Evolutionary conservation across 208 protist genomes (phyloP).

Genomic region (Trypanosoma vivax): DNA sequence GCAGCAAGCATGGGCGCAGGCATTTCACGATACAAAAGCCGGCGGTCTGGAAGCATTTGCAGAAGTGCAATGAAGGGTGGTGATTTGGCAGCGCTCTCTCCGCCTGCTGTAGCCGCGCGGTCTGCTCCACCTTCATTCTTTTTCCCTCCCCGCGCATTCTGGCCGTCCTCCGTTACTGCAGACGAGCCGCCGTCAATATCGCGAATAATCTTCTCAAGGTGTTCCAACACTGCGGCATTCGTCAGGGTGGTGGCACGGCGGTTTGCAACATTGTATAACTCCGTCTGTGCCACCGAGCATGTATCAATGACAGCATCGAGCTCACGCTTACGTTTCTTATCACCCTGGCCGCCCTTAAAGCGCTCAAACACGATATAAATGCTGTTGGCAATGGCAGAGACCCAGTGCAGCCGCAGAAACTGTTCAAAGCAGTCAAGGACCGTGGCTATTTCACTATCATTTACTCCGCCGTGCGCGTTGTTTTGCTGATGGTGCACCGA

Average conservation of each 20-base stretch:
- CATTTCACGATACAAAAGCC: constrained; percentile 6
- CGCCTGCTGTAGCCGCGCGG: background rate
- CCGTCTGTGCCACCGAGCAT: constrained; percentile 4
- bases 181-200: constrained; percentile 17
- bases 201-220: constrained; percentile 9
- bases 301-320: constrained; percentile 9
- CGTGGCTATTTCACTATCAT: constrained; percentile 6
- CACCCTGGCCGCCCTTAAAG: constrained; percentile 6
- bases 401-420: constrained; percentile 18
- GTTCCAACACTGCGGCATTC: constrained; percentile 11
- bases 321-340: constrained; percentile 22
- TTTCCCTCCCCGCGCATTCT: background rate
- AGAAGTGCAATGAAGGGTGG: constrained; percentile 5
- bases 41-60: constrained; percentile 8
- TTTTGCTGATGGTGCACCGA: background rate
- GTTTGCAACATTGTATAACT: constrained; percentile 1
- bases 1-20: constrained; percentile 13
- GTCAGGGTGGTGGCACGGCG: constrained; percentile 11
- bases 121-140: background rate
- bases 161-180: background rate
- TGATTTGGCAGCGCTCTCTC: too few relatives aligned
- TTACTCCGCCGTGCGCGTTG: background rate
- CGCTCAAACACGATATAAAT: constrained; percentile 7
- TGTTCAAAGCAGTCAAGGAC: constrained; percentile 18
- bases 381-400: constrained; percentile 11